A percentile compares a stretch with the other conserved stretches of the same genome.
These are phyloP conservation scores for Phytopythium sindhum DNA, from an alignment of 352 stramenopile species.

Conservation along the genomic window DNA sequence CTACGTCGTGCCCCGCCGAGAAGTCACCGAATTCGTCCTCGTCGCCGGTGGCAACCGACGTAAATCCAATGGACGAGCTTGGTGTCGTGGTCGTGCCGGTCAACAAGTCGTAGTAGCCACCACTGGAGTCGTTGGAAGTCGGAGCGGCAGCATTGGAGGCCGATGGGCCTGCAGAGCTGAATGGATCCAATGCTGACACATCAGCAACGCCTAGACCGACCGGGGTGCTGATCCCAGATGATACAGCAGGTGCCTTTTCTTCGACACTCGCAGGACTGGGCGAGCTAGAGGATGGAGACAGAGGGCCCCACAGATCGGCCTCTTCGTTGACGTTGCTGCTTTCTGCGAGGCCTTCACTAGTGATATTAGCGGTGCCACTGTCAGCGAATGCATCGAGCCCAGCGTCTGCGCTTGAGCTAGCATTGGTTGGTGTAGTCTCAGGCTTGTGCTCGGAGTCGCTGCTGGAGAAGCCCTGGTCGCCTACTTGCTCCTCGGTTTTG, in stretches of 20 bases:
- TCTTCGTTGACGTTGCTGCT: neutral
- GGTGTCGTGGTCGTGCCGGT: neutral
- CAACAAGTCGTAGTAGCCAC: conserved; percentile 3
- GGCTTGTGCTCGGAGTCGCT: neutral
- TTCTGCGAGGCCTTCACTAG: neutral
- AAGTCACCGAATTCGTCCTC: conserved; percentile 23
- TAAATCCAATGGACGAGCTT: neutral
- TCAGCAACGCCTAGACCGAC: neutral
- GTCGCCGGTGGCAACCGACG: conserved; percentile 3
- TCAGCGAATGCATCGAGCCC: neutral
- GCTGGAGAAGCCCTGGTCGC: neutral
- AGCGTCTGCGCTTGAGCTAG: neutral
- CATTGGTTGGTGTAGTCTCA: neutral
- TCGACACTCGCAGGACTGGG: neutral
- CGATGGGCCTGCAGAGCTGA: neutral
- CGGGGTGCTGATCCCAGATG: neutral
- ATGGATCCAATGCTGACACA: neutral
- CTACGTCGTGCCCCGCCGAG: neutral
- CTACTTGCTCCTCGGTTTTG: neutral
- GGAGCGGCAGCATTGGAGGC: neutral
- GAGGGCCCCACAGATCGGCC: neutral
- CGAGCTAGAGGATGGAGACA: neutral
- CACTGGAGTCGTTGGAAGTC: neutral
- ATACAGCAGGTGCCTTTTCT: neutral
- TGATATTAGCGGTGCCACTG: neutral